phyloP scores from a whole-genome alignment of 352 stramenopile species.

The Pythium utonaiense region DNA sequence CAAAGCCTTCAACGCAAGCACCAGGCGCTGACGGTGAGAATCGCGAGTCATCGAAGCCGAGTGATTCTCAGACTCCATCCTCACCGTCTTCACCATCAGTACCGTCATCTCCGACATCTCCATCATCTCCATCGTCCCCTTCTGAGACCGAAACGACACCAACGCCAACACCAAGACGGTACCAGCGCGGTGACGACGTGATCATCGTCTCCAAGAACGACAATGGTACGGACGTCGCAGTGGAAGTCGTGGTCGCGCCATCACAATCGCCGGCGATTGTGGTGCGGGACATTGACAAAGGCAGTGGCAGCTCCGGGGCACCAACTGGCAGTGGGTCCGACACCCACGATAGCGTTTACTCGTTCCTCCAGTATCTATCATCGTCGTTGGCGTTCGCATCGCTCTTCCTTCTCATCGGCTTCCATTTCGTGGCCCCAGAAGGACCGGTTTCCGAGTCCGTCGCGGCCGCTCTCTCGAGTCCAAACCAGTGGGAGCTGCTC shows the following conservation, averaged over 20 bases:
- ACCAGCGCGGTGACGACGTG: slow-evolving; percentile 12
- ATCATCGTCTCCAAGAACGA: slow-evolving; percentile 3
- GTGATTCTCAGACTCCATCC: not conserved
- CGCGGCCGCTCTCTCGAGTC: too few relatives aligned
- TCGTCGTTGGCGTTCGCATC: not conserved
- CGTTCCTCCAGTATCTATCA: not conserved
- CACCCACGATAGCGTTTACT: too few relatives aligned
- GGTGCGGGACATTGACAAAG: not conserved
- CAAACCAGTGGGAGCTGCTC: slow-evolving; percentile 26
- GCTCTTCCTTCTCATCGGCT: not conserved
- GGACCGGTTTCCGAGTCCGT: too few relatives aligned
- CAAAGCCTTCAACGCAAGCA: not conserved
- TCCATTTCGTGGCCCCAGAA: not conserved
- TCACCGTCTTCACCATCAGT: not conserved
- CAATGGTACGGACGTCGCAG: slow-evolving; percentile 7
- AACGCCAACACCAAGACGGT: slow-evolving; percentile 3
- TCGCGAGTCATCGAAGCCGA: not conserved
- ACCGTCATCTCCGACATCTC: not conserved
- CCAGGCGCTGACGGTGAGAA: not conserved
- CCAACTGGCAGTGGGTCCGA: too few relatives aligned
- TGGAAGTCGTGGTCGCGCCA: slow-evolving; percentile 3
- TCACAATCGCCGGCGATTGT: not conserved
- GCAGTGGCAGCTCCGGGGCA: not conserved
- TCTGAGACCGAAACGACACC: not conserved
- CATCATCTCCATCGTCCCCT: not conserved